These are phyloP conservation scores for Ramaria sp. DNA, from an alignment of 768 basidiomycete species.

Conservation along the genomic window DNA sequence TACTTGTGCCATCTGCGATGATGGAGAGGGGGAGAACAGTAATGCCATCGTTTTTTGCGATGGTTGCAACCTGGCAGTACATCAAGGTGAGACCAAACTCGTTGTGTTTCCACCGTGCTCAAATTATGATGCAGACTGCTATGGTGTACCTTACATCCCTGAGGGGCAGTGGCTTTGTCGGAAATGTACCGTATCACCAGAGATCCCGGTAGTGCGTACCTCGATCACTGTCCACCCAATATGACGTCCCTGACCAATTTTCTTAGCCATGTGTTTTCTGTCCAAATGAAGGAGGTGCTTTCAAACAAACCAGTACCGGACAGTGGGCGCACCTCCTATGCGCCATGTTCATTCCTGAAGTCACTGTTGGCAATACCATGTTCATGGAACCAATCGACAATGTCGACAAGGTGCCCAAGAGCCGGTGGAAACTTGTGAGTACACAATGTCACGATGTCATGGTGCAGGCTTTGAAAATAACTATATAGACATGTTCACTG, in stretches of 20 bases:
- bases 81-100: constrained; percentile 64
- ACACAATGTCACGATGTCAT: not conserved
- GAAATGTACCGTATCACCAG: constrained; percentile 96
- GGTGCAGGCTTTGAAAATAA: not conserved
- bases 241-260: not conserved
- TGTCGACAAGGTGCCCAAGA: constrained; percentile 77
- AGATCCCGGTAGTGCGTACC: constrained; percentile 78
- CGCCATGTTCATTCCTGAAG: constrained; percentile 96
- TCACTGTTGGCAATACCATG: constrained; percentile 82
- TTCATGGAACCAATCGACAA: constrained; percentile 98
- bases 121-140: constrained; percentile 59
- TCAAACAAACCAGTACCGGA: constrained; percentile 89
- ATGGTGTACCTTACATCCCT: constrained; percentile 97
- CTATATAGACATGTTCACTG: constrained; percentile 45
- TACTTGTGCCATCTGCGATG: constrained; percentile 94
- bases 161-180: constrained; percentile 99
- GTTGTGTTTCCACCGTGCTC: not conserved
- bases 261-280: constrained; percentile 85
- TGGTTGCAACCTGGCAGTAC: constrained; percentile 97
- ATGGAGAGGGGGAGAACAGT: constrained; percentile 96
- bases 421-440: constrained; percentile 87
- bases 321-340: constrained; percentile 96
- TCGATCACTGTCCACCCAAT: not conserved
- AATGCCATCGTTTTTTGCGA: constrained; percentile 99
- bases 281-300: constrained; percentile 94